phyloP scores from a whole-genome alignment of 192 early-diverging fungal species.

The Spizellomyces sp. region DNA sequence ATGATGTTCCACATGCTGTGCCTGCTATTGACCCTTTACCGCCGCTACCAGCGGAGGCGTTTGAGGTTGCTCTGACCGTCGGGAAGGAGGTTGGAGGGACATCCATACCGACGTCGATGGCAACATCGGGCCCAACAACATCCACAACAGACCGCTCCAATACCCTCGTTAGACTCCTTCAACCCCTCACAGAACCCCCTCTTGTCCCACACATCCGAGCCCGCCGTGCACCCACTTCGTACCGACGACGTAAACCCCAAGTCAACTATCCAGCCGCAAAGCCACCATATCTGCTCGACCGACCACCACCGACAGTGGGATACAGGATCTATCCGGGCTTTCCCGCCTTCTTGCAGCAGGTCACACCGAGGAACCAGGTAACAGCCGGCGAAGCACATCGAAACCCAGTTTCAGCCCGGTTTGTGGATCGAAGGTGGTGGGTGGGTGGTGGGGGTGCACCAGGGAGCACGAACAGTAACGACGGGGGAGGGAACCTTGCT shows the following conservation, averaged over 20 bases:
- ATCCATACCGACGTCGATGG: neutral
- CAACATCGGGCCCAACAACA: neutral
- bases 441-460: slow-evolving; percentile 1
- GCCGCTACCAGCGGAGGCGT: neutral
- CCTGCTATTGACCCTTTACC: neutral
- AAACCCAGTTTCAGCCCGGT: slow-evolving; percentile 22
- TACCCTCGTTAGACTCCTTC: slow-evolving; percentile 11
- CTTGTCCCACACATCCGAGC: slow-evolving; percentile 26
- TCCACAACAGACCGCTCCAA: neutral
- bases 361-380: slow-evolving; percentile 21
- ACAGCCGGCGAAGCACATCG: slow-evolving; percentile 22
- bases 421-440: slow-evolving; percentile 23
- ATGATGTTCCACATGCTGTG: neutral
- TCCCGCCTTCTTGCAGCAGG: slow-evolving; percentile 27
- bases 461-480: neutral
- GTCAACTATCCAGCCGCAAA: slow-evolving; percentile 19
- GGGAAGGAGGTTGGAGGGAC: no score
- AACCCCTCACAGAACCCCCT: slow-evolving; percentile 19
- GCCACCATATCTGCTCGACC: slow-evolving; percentile 22
- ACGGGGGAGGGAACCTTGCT: neutral
- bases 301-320: slow-evolving; percentile 1
- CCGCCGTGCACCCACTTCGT: slow-evolving; percentile 21
- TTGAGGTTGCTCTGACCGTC: neutral
- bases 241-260: slow-evolving; percentile 19
- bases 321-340: slow-evolving; percentile 8